Evolutionary conservation across 306 rosid genomes (phyloP).

Genomic region (Albizia julibrissin): DNA sequence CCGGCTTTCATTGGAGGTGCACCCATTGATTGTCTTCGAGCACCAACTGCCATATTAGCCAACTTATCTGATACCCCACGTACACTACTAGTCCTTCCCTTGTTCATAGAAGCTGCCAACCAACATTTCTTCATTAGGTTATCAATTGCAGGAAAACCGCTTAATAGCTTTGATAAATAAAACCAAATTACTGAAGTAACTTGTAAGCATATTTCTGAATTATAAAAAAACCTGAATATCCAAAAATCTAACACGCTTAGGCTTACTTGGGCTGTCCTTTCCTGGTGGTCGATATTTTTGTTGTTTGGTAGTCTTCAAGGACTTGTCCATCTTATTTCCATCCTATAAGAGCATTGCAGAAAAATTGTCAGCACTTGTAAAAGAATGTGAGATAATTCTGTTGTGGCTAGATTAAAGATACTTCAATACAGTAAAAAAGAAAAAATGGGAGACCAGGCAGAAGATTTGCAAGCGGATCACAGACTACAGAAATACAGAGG

Average conservation of each 20-base stretch:
- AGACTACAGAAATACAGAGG: neutral
- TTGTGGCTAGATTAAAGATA: neutral
- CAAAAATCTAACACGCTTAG: neutral
- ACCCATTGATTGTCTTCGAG: slow-evolving; percentile 55
- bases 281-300: slow-evolving; percentile 74
- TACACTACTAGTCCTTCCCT: slow-evolving; percentile 44
- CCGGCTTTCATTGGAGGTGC: slow-evolving; percentile 85
- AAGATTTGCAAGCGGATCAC: neutral
- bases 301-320: slow-evolving; percentile 54
- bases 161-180: neutral
- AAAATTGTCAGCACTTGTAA: slow-evolving; percentile 1
- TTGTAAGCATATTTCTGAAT: neutral
- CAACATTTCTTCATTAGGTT: neutral
- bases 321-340: slow-evolving; percentile 61
- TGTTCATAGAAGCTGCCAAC: slow-evolving; percentile 57
- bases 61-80: slow-evolving; percentile 80
- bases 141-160: neutral
- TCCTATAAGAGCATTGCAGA: slow-evolving; percentile 45
- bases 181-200: slow-evolving; percentile 18
- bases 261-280: slow-evolving; percentile 74
- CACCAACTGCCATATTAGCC: slow-evolving; percentile 64
- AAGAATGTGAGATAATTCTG: neutral
- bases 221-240: neutral
- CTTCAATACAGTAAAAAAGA: neutral
- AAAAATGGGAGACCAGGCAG: neutral